Percentiles rank a stretch among this genome's conserved stretches.
Conservation (phyloP, 371 early-diverging fungal genomes). For the Rozella allomycis region DNA sequence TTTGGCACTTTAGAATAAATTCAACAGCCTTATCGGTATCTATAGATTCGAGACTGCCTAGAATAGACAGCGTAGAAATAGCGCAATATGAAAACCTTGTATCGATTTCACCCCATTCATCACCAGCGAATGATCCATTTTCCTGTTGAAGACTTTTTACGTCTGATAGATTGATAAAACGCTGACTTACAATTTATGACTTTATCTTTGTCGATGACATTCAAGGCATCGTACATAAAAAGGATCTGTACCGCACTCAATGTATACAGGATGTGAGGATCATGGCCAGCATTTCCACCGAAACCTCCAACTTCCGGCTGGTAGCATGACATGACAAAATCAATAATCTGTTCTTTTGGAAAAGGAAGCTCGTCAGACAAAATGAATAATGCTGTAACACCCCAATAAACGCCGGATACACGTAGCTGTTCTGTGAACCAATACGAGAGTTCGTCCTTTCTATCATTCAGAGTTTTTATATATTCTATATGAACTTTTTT, state of each 20-base stretch:
- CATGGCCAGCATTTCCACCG: constrained; percentile 67
- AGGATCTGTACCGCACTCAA: constrained; percentile 84
- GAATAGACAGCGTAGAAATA: constrained; percentile 43
- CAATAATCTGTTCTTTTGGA: constrained; percentile 42
- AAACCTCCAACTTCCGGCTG: constrained; percentile 73
- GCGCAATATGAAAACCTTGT: constrained; percentile 82
- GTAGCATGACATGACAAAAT: constrained; percentile 53
- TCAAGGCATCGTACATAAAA: constrained; percentile 52
- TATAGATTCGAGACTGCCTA: constrained; percentile 46
- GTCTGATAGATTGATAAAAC: constrained; percentile 8
- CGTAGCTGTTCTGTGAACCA: constrained; percentile 79
- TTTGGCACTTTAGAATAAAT: constrained; percentile 57
- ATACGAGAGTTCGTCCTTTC: constrained; percentile 65
- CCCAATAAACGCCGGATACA: constrained; percentile 86
- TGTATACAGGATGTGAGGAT: constrained; percentile 77
- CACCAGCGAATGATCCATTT: constrained; percentile 66
- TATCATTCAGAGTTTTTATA: constrained; percentile 1
- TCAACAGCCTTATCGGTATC: constrained; percentile 44
- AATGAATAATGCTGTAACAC: constrained; percentile 54
- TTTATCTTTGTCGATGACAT: constrained; percentile 39
- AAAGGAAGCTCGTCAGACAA: constrained; percentile 45
- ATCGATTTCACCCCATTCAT: constrained; percentile 86
- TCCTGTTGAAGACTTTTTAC: constrained; percentile 30
- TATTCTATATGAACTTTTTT: constrained; percentile 2
- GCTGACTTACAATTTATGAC: constrained; percentile 36